Base-by-base conservation (phyloP, 331 rosid genomes). In the Quercus phellos region DNA sequence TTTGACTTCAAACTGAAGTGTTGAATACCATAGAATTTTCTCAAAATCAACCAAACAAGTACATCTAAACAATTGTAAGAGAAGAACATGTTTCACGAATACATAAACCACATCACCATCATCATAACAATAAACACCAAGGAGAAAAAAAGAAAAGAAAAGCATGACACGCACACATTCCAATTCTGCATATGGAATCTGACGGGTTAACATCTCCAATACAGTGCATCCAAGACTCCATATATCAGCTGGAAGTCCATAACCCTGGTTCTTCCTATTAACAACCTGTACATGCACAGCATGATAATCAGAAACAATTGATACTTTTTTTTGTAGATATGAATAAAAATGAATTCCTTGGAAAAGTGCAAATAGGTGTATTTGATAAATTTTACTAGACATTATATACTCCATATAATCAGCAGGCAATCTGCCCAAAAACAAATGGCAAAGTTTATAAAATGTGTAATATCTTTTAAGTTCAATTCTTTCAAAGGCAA, bases 191-290 rank as follows among this genome's bases (percentile, higher is more conserved):
- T 95, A 95, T 2, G 98, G 98, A 79, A 93, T 50, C 85, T 78
- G 56, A 59, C 90, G 81, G 0, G 98, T 93, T 67, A 91, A 83
- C 99, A 95, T 90, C 88, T 95, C 99, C 79, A 95, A 87, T 59
- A 93, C 99, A 30, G 99, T 95, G 87, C 98, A 93, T 74, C 99
- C 98, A 75, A 95, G 93, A 84, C 99, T 95, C 99, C 99, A 92
- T 54, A 95, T 88, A 83, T 93, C 99, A 63, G 98, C 98, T 7
- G 97, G 90, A 77, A 91, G 90, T 64, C 99, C 99, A 61, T 95
- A 95, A 55, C 94, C 98, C 78, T 76, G 82, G 76, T 78, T 78
- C 82, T 66, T 95, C 77, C 93, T 58, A 77, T 88, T 94, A 60
- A 92, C 94, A 79, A 93, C 97, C 99, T 95, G 93, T 88, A 83